Conservation (phyloP, 441 rosid genomes). For the Capsella rubella region DNA sequence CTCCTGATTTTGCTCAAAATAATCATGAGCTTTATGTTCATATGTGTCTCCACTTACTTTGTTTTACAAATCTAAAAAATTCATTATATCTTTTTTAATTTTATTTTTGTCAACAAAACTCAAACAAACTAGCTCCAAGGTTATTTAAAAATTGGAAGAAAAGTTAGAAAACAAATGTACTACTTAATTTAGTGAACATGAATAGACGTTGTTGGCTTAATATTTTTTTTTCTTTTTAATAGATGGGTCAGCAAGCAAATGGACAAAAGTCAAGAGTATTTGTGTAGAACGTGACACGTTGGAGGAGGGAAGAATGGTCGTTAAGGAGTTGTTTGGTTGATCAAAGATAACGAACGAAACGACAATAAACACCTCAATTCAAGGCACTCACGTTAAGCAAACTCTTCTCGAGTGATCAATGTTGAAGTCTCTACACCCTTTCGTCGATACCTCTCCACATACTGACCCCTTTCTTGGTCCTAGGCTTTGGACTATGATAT, state of each 20-base stretch:
- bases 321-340: neutral
- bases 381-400: slow-evolving; percentile 44
- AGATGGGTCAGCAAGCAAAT: slow-evolving; percentile 14
- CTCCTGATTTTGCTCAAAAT: slow-evolving; percentile 17
- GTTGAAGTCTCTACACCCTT: slow-evolving; percentile 22
- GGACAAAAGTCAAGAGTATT: slow-evolving; percentile 35
- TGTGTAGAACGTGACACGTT: slow-evolving; percentile 45
- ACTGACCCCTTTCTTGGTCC: neutral
- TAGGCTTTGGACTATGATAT: neutral
- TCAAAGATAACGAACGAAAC: neutral
- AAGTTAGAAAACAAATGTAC: slow-evolving; percentile 20
- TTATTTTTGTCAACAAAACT: neutral
- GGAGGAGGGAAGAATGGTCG: slow-evolving; percentile 28
- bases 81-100: neutral
- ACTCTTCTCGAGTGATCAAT: neutral
- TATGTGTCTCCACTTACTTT: slow-evolving; percentile 23
- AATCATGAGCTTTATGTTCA: neutral
- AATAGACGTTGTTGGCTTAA: slow-evolving; percentile 37
- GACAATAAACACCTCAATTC: slow-evolving; percentile 22
- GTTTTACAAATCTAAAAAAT: neutral
- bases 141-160: neutral
- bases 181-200: slow-evolving; percentile 33
- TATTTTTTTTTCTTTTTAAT: neutral
- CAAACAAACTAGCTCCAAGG: slow-evolving; percentile 10
- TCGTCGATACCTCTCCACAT: slow-evolving; percentile 24